Evolutionary conservation across 805 yeast genomes (phyloP).

Genomic region (Ogataea corticis): DNA sequence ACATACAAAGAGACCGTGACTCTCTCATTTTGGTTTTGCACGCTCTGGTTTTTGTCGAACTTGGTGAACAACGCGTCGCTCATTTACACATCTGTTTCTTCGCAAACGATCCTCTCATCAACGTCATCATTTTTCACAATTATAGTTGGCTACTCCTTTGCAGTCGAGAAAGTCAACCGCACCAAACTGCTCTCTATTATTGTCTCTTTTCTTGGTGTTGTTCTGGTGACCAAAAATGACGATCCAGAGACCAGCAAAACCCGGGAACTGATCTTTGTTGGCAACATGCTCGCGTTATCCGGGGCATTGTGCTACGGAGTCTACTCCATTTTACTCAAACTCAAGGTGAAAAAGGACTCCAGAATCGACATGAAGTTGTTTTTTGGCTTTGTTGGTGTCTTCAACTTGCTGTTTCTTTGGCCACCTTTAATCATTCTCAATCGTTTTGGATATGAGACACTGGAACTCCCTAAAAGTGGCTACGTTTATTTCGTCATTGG

Average conservation of each 20-base stretch:
- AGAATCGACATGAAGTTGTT: slow-evolving; percentile 82
- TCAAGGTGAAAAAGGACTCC: slow-evolving; percentile 69
- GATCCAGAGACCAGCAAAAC: slow-evolving; percentile 35
- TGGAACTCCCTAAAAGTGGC: slow-evolving; percentile 64
- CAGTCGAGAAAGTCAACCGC: slow-evolving; percentile 66
- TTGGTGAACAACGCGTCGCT: slow-evolving; percentile 85
- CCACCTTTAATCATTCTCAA: slow-evolving; percentile 74
- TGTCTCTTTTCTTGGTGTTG: slow-evolving; percentile 74
- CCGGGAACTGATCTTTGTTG: slow-evolving; percentile 44
- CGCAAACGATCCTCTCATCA: slow-evolving; percentile 90
- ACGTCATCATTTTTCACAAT: slow-evolving; percentile 93
- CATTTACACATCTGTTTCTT: slow-evolving; percentile 87
- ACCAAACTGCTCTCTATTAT: slow-evolving; percentile 69
- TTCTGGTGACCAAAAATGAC: slow-evolving; percentile 75
- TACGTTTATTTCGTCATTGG: slow-evolving; percentile 54
- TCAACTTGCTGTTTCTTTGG: slow-evolving; percentile 75
- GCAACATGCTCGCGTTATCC: slow-evolving; percentile 75
- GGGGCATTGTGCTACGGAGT: slow-evolving; percentile 92
- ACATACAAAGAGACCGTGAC: slow-evolving; percentile 63
- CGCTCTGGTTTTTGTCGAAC: slow-evolving; percentile 90
- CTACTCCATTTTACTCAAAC: slow-evolving; percentile 82
- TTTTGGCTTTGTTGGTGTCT: slow-evolving; percentile 93
- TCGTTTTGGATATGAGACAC: slow-evolving; percentile 60
- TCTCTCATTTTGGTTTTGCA: slow-evolving; percentile 77
- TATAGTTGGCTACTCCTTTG: slow-evolving; percentile 69